These are phyloP conservation scores for Malbranchea cinnamomea DNA, from an alignment of 2,329 filamentous ascomycete species.

Conservation along the genomic window DNA sequence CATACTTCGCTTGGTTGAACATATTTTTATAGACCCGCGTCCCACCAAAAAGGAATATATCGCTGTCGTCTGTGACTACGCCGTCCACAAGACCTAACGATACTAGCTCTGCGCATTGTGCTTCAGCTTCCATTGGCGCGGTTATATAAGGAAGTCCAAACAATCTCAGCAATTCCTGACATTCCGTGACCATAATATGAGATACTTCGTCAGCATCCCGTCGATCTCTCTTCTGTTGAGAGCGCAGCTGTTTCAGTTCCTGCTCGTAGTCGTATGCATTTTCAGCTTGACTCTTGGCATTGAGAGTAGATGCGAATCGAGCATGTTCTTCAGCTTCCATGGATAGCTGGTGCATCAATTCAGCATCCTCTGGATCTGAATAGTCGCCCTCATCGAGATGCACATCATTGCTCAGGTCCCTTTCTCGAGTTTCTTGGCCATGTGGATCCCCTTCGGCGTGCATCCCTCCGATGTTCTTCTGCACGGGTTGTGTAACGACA, in stretches of 20 bases:
- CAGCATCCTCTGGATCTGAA: constrained; percentile 84
- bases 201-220: constrained; percentile 95
- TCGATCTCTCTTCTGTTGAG: constrained; percentile 92
- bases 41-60: constrained; percentile 92
- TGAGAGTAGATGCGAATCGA: constrained; percentile 76
- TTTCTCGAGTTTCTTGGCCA: not conserved
- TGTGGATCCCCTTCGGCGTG: not conserved
- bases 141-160: constrained; percentile 96
- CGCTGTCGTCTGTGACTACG: constrained; percentile 93
- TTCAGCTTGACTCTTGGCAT: constrained; percentile 54
- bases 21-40: constrained; percentile 98
- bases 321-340: constrained; percentile 88
- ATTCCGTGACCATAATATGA: constrained; percentile 89
- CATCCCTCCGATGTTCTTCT: not conserved
- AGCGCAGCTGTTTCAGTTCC: constrained; percentile 72
- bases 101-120: constrained; percentile 89
- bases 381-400: constrained; percentile 32
- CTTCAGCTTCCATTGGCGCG: constrained; percentile 97
- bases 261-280: constrained; percentile 69
- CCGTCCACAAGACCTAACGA: constrained; percentile 79
- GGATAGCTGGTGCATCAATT: constrained; percentile 71
- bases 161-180: constrained; percentile 73
- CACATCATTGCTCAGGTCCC: not conserved
- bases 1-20: constrained; percentile 97
- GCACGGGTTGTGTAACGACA: constrained; percentile 14